Evolutionary conservation across 805 yeast genomes (phyloP).

Genomic region (Metschnikowia hibisci): DNA sequence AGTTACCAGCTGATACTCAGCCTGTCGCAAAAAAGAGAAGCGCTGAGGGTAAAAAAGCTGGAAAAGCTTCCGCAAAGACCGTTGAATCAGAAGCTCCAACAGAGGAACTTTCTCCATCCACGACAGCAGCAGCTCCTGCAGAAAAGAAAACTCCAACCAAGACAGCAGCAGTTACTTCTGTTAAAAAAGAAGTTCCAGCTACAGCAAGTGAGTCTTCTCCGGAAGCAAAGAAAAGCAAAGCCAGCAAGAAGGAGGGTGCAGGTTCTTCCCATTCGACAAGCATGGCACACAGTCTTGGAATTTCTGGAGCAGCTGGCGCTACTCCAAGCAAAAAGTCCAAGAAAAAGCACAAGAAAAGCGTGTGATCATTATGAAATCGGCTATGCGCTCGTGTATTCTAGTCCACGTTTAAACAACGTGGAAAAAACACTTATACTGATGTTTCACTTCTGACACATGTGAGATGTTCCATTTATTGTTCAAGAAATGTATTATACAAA

Average conservation of each 20-base stretch:
- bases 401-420: constrained; percentile 7
- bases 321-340: constrained; percentile 15
- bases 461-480: neutral
- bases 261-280: neutral
- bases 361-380: constrained; percentile 2
- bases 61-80: neutral
- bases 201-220: neutral
- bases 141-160: neutral
- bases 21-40: neutral
- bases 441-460: constrained; percentile 7
- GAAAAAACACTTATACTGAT: constrained; percentile 12
- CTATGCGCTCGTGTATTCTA: constrained; percentile 3
- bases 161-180: neutral
- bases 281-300: neutral
- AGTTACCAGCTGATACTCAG: neutral
- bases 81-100: neutral
- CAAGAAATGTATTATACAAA: neutral
- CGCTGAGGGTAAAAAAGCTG: neutral
- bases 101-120: neutral
- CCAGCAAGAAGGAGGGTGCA: constrained; percentile 7
- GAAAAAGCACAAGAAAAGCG: constrained; percentile 20
- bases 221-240: constrained; percentile 18
- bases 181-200: too few relatives aligned
- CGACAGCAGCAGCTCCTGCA: neutral
- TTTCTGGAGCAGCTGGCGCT: constrained; percentile 3